These are phyloP conservation scores for Claviceps cyperi DNA, from an alignment of 2,329 filamentous ascomycete species.

Conservation along the genomic window DNA sequence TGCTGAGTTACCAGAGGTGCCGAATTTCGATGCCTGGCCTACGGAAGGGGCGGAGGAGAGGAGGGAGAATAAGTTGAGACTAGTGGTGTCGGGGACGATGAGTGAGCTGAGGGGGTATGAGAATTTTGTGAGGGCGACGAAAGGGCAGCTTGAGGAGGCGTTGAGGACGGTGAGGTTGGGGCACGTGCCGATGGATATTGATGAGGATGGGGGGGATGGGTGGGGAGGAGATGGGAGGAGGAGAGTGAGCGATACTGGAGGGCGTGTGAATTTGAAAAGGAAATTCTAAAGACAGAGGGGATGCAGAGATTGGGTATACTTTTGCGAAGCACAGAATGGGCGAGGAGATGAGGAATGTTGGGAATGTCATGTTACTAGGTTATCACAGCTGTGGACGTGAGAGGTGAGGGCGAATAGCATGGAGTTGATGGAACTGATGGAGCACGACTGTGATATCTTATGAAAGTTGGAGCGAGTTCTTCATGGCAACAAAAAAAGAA, in stretches of 20 bases:
- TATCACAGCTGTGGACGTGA: not conserved
- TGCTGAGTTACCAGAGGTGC: not conserved
- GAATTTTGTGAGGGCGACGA: slow-evolving; percentile 7
- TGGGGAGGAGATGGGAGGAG: not conserved
- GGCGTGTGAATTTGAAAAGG: not conserved
- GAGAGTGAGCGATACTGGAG: not conserved
- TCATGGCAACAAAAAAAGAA: not conserved
- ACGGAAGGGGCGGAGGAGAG: slow-evolving; percentile 9
- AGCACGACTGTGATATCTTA: not conserved
- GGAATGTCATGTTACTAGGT: not conserved
- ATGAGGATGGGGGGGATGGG: not conserved
- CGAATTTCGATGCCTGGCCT: slow-evolving; percentile 1
- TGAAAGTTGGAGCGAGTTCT: not conserved
- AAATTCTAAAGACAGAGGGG: not conserved
- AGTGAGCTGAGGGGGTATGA: slow-evolving; percentile 13
- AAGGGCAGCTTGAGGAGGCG: slow-evolving; percentile 9
- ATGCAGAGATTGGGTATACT: not conserved
- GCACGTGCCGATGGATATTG: too few species aligned
- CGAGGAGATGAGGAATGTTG: not conserved
- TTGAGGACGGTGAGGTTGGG: slow-evolving; percentile 12
- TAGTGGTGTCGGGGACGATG: slow-evolving; percentile 9
- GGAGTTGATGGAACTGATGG: not conserved
- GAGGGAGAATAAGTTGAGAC: slow-evolving; percentile 11
- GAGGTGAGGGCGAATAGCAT: not conserved
- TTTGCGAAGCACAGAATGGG: not conserved